These are phyloP conservation scores for Curvularia sp. DNA, from an alignment of 2,329 filamentous ascomycete genomes.

Conservation along the genomic window DNA sequence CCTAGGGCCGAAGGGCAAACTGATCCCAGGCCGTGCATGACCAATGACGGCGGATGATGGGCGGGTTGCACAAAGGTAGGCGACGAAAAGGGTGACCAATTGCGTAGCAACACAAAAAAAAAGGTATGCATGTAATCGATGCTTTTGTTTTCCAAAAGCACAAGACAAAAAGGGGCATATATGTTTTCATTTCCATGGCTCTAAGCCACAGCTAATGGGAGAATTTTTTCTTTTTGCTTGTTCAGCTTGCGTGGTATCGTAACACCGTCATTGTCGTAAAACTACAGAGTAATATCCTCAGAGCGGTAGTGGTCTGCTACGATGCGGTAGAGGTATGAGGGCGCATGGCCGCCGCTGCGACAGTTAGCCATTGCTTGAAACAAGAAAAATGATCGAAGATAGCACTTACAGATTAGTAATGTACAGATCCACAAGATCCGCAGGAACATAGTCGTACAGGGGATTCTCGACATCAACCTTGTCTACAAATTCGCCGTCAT, in stretches of 20 bases:
- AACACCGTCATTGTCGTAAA: conserved; percentile 7
- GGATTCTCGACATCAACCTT: conserved; percentile 80
- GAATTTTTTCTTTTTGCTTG: background rate
- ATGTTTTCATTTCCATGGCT: background rate
- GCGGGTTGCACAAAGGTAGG: too few species aligned
- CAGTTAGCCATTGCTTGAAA: conserved; percentile 18
- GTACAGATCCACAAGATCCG: conserved; percentile 78
- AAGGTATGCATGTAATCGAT: background rate
- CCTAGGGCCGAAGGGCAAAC: background rate
- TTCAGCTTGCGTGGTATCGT: conserved; percentile 1
- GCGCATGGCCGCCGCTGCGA: conserved; percentile 69
- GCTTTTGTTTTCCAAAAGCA: background rate
- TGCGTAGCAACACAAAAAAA: background rate
- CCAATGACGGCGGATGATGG: background rate
- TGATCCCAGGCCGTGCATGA: background rate
- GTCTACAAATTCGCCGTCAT: conserved; percentile 80
- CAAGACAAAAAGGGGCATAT: background rate
- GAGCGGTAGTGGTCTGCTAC: conserved; percentile 78
- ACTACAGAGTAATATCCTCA: conserved; percentile 68
- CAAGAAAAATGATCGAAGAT: conserved; percentile 19
- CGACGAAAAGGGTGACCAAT: background rate
- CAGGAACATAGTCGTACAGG: conserved; percentile 81
- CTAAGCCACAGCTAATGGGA: background rate
- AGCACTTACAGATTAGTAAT: conserved; percentile 81
- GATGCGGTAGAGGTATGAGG: conserved; percentile 75